Conservation (phyloP, 371 early-diverging fungal species). For the Mucor circinelloides region DNA sequence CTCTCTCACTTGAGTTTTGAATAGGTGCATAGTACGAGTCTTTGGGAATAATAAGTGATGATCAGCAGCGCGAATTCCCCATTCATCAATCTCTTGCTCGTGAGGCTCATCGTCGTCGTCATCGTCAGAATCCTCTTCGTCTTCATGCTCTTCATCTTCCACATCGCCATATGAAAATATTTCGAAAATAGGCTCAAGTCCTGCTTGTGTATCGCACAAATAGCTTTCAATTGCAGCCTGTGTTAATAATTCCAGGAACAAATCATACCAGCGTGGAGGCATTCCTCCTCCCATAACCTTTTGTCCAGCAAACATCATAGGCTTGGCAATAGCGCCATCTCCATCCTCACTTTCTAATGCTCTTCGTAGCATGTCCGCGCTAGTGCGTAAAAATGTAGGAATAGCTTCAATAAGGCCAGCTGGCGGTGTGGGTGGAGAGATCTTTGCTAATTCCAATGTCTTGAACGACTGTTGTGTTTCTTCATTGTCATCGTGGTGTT, state of each 20-base stretch:
- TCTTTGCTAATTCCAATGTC: conserved; percentile 7
- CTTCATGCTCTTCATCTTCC: conserved; percentile 47
- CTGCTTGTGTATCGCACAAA: conserved; percentile 57
- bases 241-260: conserved; percentile 61
- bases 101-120: conserved; percentile 26
- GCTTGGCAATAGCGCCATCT: conserved; percentile 21
- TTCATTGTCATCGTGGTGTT: conserved; percentile 19
- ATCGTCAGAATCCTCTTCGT: conserved; percentile 27
- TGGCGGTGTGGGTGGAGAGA: conserved; percentile 20
- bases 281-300: conserved; percentile 59
- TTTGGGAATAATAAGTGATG: conserved; percentile 54
- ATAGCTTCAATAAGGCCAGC: conserved; percentile 60
- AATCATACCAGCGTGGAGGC: conserved; percentile 60
- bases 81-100: conserved; percentile 32
- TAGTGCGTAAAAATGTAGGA: conserved; percentile 58
- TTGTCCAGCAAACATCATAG: conserved; percentile 50
- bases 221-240: conserved; percentile 67
- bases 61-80: conserved; percentile 49
- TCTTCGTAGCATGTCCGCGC: conserved; percentile 54
- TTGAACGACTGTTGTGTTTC: conserved; percentile 3
- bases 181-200: conserved; percentile 58
- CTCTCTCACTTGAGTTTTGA: conserved; percentile 50
- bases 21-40: conserved; percentile 52
- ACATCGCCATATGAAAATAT: conserved; percentile 65
- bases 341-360: conserved; percentile 35